Evolutionary conservation across 2,329 filamentous ascomycete genomes (phyloP).

Genomic region (Elsinoe necatrix): DNA sequence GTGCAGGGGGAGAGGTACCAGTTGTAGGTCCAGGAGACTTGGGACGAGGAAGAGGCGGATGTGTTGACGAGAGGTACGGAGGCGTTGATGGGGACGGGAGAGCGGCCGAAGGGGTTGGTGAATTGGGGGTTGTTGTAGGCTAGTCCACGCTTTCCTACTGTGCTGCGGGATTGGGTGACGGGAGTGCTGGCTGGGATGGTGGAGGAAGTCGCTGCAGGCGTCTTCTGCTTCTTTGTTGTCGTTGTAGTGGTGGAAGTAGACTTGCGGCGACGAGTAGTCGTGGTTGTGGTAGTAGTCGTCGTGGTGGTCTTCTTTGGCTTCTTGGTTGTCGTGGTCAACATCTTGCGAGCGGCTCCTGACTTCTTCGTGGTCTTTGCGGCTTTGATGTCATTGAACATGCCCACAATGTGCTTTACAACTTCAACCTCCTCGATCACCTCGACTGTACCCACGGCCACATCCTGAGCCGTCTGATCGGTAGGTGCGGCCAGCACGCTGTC

Average conservation of each 20-base stretch:
- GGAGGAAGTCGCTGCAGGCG: not conserved
- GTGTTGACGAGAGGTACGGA: conserved; percentile 35
- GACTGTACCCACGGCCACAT: not conserved
- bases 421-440: not conserved
- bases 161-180: conserved; percentile 8
- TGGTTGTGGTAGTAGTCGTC: not conserved
- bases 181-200: not conserved
- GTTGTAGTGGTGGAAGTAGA: not conserved
- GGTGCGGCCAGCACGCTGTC: conserved; percentile 1
- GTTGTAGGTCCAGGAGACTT: conserved; percentile 25
- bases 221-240: not conserved
- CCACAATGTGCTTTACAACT: not conserved
- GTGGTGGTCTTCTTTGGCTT: not conserved
- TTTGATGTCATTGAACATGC: conserved; percentile 29
- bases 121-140: conserved; percentile 51
- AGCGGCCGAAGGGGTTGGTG: conserved; percentile 38
- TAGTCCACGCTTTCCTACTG: conserved; percentile 51
- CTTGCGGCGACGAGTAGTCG: not conserved
- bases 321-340: not conserved
- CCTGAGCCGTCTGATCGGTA: not conserved
- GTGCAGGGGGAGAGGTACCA: conserved; percentile 20
- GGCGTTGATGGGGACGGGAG: conserved; percentile 58
- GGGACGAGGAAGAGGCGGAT: conserved; percentile 21
- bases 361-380: conserved; percentile 29
- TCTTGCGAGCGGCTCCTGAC: conserved; percentile 9